Conservation (phyloP, 306 rosid genomes). For the Vigna hirtella region DNA sequence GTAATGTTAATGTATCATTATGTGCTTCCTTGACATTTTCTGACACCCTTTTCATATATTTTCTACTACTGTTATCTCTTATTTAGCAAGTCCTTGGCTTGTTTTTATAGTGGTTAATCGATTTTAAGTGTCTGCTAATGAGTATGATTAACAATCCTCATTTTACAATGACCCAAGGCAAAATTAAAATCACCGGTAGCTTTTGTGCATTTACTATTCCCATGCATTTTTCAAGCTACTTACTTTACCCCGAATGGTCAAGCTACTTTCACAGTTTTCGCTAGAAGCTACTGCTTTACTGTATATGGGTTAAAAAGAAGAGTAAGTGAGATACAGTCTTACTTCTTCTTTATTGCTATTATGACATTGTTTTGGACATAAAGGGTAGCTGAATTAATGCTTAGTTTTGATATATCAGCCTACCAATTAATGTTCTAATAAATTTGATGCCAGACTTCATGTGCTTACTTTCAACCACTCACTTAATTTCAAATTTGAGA, state of each 20-base stretch:
- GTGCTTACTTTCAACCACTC: constrained; percentile 44
- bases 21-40: constrained; percentile 2
- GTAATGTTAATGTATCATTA: constrained; percentile 45
- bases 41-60: neutral
- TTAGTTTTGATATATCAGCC: constrained; percentile 43
- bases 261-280: constrained; percentile 29
- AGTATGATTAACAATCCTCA: no score
- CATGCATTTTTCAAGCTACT: constrained; percentile 35
- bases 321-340: constrained; percentile 7
- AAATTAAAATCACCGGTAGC: constrained; percentile 26
- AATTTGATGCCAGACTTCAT: constrained; percentile 45
- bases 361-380: constrained; percentile 39
- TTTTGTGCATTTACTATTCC: constrained; percentile 31
- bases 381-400: constrained; percentile 46
- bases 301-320: neutral
- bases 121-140: no score
- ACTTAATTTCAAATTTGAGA: constrained; percentile 48
- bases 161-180: constrained; percentile 31
- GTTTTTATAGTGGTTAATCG: no score
- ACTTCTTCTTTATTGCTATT: constrained; percentile 10
- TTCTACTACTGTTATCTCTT: neutral
- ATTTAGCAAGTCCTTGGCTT: no score
- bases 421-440: constrained; percentile 43
- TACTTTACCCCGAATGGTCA: neutral
- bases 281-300: constrained; percentile 14